Conservation (phyloP, 768 basidiomycete species). For the Mycena amicta region DNA sequence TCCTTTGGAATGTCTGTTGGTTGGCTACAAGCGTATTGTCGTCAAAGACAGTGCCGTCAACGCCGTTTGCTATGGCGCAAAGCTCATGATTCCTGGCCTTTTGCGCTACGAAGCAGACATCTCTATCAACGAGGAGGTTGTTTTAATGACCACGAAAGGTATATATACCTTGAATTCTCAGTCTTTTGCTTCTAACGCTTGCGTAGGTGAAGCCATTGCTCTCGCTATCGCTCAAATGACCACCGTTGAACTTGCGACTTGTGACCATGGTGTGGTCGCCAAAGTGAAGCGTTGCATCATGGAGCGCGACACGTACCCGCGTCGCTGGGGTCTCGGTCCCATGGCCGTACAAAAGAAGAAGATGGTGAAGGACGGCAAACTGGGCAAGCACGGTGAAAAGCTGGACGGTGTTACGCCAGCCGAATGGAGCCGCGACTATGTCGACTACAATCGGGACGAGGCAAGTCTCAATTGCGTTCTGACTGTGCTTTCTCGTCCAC, state of each 20-base stretch:
- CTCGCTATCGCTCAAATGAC: constrained; percentile 97
- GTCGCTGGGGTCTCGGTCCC: constrained; percentile 98
- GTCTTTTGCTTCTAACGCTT: constrained; percentile 10
- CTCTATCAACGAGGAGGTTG: constrained; percentile 91
- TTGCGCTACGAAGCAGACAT: constrained; percentile 97
- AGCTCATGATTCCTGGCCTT: constrained; percentile 98
- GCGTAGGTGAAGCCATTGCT: constrained; percentile 85
- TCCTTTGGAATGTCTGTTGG: constrained; percentile 90
- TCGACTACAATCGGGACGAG: constrained; percentile 84
- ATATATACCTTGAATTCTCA: constrained; percentile 2
- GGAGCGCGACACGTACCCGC: constrained; percentile 98
- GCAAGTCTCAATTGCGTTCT: constrained; percentile 22
- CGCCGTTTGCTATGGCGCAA: constrained; percentile 98
- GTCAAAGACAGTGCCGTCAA: constrained; percentile 99
- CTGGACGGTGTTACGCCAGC: constrained; percentile 85
- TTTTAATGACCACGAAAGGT: constrained; percentile 99
- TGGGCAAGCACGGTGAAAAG: constrained; percentile 93
- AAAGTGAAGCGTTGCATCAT: constrained; percentile 99
- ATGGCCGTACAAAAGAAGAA: constrained; percentile 97
- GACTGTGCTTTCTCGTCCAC: constrained; percentile 18
- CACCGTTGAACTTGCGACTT: constrained; percentile 95
- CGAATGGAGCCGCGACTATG: constrained; percentile 90
- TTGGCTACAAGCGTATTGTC: constrained; percentile 97
- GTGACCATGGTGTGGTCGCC: constrained; percentile 98
- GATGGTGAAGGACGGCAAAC: constrained; percentile 95